These are phyloP conservation scores for Diplodia intermedia DNA, from an alignment of 2,329 filamentous ascomycete genomes.

Conservation along the genomic window DNA sequence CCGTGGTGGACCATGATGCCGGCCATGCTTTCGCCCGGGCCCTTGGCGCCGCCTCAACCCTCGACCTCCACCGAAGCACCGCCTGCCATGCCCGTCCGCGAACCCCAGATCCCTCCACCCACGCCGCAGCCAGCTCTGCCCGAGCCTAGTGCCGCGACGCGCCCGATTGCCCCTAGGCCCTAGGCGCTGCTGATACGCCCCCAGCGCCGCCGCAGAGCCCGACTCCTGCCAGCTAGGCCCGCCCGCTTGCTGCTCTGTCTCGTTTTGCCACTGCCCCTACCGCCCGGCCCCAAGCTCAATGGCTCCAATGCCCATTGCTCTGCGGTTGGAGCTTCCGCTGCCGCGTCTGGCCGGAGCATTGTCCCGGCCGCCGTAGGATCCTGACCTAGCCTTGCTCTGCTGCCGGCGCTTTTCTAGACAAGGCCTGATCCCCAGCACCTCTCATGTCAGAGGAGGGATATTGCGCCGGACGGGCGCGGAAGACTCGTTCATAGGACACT, in stretches of 20 bases:
- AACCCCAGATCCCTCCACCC: conserved; percentile 28
- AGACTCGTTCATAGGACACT: conserved; percentile 45
- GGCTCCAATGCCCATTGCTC: conserved; percentile 13
- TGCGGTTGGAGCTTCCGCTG: conserved; percentile 2
- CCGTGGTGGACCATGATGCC: conserved; percentile 4
- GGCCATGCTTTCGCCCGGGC: conserved; percentile 26
- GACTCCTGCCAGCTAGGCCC: conserved; percentile 10
- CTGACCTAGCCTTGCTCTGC: conserved; percentile 3
- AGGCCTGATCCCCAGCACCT: conserved; percentile 21
- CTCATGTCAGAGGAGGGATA: conserved; percentile 29
- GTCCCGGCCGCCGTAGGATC: conserved; percentile 20
- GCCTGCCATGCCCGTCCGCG: conserved; percentile 19
- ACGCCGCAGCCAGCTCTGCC: conserved; percentile 21
- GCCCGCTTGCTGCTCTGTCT: conserved; percentile 14
- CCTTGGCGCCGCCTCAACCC: conserved; percentile 17
- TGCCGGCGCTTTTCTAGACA: conserved; percentile 28
- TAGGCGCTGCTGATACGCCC: conserved; percentile 12
- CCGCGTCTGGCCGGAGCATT: conserved; percentile 13
- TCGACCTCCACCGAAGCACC: background rate
- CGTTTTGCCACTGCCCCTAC: conserved; percentile 27
- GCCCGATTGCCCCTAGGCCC: conserved; percentile 11
- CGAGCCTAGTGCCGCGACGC: conserved; percentile 4
- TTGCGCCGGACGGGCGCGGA: conserved; percentile 38
- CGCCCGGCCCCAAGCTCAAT: conserved; percentile 13
- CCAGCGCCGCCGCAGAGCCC: background rate